A percentile compares a stretch with the other conserved stretches of the same genome.
Evolutionary conservation across 352 stramenopile species (phyloP).

Genomic region (Phytophthora brassicae): DNA sequence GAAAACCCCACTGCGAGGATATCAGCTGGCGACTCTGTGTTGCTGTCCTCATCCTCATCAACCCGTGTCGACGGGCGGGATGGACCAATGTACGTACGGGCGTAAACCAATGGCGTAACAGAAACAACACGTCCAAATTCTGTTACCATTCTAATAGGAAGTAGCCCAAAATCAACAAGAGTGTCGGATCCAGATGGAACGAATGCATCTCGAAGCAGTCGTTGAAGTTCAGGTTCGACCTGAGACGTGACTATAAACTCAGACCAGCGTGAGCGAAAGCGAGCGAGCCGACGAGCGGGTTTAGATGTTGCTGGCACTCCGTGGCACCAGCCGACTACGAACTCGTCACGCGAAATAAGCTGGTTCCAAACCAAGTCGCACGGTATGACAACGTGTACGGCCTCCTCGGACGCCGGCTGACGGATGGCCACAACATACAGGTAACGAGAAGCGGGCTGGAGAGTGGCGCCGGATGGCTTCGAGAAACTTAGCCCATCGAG

Average conservation of each 20-base stretch:
- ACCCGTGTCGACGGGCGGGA: background rate
- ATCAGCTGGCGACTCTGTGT: background rate
- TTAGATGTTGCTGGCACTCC: background rate
- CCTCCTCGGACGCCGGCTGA: too few relatives aligned
- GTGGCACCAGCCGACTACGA: background rate
- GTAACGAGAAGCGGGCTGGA: too few relatives aligned
- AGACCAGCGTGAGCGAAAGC: background rate
- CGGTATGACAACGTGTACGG: too few relatives aligned
- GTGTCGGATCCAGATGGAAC: background rate
- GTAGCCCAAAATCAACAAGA: background rate
- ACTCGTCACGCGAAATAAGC: background rate
- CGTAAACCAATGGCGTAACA: background rate
- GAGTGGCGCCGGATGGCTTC: too few relatives aligned
- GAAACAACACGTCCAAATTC: background rate
- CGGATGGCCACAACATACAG: too few relatives aligned
- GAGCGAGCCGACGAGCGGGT: too few relatives aligned
- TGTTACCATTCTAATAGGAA: too few relatives aligned
- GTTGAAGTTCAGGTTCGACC: background rate
- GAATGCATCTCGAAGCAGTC: background rate
- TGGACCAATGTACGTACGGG: background rate
- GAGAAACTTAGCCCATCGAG: too few relatives aligned
- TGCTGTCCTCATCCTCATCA: background rate
- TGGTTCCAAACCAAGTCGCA: too few relatives aligned
- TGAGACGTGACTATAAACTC: background rate
- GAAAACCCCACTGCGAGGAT: background rate